A percentile compares a stretch with the other conserved stretches of the same genome.
Evolutionary conservation across 108 stramenopile genomes (phyloP).

Genomic region (Cyclostephanos tholiformis): DNA sequence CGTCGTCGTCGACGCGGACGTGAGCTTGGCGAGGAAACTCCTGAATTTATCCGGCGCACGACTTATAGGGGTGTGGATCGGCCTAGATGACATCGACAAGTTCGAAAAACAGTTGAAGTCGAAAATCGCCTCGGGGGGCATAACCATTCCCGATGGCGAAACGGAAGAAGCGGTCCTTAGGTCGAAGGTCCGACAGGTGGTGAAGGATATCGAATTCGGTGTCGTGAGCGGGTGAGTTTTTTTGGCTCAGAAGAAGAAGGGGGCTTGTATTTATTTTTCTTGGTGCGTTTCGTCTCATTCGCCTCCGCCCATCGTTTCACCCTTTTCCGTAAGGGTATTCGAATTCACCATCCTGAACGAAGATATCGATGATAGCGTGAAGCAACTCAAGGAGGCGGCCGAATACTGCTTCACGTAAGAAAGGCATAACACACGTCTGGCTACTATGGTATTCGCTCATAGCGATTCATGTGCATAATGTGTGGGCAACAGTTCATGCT

Average conservation of each 20-base stretch:
- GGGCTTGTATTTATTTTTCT: not conserved
- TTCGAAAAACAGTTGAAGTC: constrained; percentile 63
- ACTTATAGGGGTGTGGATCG: constrained; percentile 84
- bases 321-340: constrained; percentile 48
- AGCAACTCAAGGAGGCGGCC: constrained; percentile 68
- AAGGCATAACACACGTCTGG: constrained; percentile 2
- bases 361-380: constrained; percentile 62
- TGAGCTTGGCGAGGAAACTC: constrained; percentile 61
- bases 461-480: not conserved
- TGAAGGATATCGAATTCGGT: constrained; percentile 84
- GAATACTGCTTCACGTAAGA: constrained; percentile 68
- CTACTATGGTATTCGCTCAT: not conserved
- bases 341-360: constrained; percentile 87
- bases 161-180: constrained; percentile 61
- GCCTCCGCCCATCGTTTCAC: not conserved
- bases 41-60: constrained; percentile 53
- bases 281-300: not conserved
- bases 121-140: constrained; percentile 53
- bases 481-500: not conserved
- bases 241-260: too few species aligned
- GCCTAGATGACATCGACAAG: constrained; percentile 64
- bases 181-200: constrained; percentile 63
- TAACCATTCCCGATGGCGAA: constrained; percentile 64
- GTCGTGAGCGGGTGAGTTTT: constrained; percentile 60
- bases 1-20: constrained; percentile 84